Evolutionary conservation across 2,329 filamentous ascomycete genomes (phyloP), one percentile per base, ranked within the genome.

Genomic region (Boeremia exigua): DNA sequence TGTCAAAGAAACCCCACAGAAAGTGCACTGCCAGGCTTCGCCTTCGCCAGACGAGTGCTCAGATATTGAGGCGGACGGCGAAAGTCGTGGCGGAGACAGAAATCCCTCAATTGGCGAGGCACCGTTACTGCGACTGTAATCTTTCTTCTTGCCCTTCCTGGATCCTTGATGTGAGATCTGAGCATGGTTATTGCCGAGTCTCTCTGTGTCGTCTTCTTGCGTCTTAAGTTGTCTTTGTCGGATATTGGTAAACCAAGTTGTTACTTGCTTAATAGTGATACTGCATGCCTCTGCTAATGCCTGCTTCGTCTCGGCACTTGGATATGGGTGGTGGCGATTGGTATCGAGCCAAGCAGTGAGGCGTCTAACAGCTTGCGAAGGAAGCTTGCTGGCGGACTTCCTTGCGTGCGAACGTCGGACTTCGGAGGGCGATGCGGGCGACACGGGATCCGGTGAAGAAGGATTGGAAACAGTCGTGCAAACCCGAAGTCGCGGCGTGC

Each of bases 61-160:
- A 9, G 53, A 56, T 2, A 28, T 29, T 2, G 53, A 56, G 5
- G 42, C 42, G 14, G 42, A 51, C 14, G 53, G 53, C 2, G 53
- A 56, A 6, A 56, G 53, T n/a, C 48, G 52, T n/a, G 55, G 32
- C 11, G 54, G 59, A 0, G 62, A 63, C n/a, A 56, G 11, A 6
- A 56, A 52, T 8, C 54, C 44, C n/a, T 58, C 45, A 17, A 54
- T 46, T 14, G 62, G 60, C 19, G 56, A 54, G 2, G 46, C 39
- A 14, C 53, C 56, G 23, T 59, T 63, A 47, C 52, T 60, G 15
- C 62, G 65, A 6, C 71, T 56, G 45, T 74, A 75, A 39, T 70
- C 63, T 47, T 75, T 75, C 66, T 75, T 75, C 61, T 74, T 75
- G n/a, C 72, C 72, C 33, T 70, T 60, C 37, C 72, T 62, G 1